These are phyloP conservation scores for Trapa incisa DNA, from an alignment of 345 rosid genomes.

Conservation along the genomic window DNA sequence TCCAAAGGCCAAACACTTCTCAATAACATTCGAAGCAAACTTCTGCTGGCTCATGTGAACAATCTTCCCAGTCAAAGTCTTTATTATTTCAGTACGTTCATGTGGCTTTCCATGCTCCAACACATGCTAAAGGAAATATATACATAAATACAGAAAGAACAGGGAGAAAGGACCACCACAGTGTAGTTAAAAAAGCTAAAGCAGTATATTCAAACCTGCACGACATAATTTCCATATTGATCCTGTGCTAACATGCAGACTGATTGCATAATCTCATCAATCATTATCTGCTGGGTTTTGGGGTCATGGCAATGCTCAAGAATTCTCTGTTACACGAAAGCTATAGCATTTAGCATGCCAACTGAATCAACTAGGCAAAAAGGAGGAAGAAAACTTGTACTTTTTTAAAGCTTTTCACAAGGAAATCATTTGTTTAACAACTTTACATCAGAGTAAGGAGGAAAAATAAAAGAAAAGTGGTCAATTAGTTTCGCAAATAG, in stretches of 20 bases:
- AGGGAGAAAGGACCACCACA: not conserved
- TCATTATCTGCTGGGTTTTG: slow-evolving; percentile 67
- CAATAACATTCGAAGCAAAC: slow-evolving; percentile 95
- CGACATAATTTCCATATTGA: slow-evolving; percentile 94
- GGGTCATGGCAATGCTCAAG: slow-evolving; percentile 76
- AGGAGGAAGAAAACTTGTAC: not conserved
- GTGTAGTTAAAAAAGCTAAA: not conserved
- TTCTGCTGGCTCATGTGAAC: slow-evolving; percentile 98
- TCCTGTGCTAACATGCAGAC: slow-evolving; percentile 93
- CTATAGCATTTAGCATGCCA: slow-evolving; percentile 8
- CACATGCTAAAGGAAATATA: slow-evolving; percentile 52
- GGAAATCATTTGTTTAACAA: not conserved
- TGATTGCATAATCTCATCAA: slow-evolving; percentile 69
- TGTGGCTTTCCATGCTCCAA: slow-evolving; percentile 87
- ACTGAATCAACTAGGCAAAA: not conserved
- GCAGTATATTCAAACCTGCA: slow-evolving; percentile 63
- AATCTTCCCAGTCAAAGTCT: slow-evolving; percentile 69
- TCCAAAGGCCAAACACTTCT: slow-evolving; percentile 82
- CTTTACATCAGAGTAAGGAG: not conserved
- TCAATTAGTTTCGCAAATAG: not conserved
- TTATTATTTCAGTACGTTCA: slow-evolving; percentile 71
- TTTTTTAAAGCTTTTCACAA: not conserved
- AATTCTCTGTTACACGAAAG: slow-evolving; percentile 49
- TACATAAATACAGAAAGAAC: not conserved
- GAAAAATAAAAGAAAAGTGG: not conserved